Percentiles rank a stretch among this genome's conserved stretches.
Conservation (phyloP, 768 basidiomycete genomes). For the Mycena filopes region DNA sequence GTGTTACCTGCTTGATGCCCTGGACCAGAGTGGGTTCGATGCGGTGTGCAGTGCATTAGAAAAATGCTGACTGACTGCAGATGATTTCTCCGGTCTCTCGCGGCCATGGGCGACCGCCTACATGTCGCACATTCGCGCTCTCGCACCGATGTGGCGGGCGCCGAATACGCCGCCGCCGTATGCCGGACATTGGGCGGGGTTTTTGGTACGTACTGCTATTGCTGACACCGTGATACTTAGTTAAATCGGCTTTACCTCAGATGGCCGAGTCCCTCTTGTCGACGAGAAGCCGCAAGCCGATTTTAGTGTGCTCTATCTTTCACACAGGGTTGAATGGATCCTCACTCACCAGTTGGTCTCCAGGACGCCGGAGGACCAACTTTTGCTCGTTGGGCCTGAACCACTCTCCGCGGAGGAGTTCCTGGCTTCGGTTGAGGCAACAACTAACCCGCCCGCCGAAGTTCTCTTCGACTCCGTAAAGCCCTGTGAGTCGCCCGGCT, state of each 20-base stretch:
- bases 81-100: not conserved
- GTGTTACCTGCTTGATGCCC: conserved; percentile 6
- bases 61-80: not conserved
- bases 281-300: not conserved
- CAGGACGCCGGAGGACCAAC: not conserved
- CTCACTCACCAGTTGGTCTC: not conserved
- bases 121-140: not conserved
- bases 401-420: not conserved
- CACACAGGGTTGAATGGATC: not conserved
- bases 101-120: not conserved
- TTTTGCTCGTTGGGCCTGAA: not conserved
- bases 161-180: not conserved
- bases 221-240: not conserved
- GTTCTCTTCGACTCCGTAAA: not conserved
- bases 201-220: not conserved
- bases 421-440: not conserved
- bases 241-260: not conserved
- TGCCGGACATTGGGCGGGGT: not conserved
- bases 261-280: not conserved
- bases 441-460: not conserved
- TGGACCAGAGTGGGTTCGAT: not conserved
- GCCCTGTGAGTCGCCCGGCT: not conserved
- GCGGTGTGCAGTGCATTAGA: too few relatives aligned
- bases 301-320: not conserved
- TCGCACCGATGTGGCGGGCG: not conserved